Percentiles rank a stretch among this genome's conserved stretches.
phyloP scores from a whole-genome alignment of 176 grass and related monocot species.

The Paspalum notatum region DNA sequence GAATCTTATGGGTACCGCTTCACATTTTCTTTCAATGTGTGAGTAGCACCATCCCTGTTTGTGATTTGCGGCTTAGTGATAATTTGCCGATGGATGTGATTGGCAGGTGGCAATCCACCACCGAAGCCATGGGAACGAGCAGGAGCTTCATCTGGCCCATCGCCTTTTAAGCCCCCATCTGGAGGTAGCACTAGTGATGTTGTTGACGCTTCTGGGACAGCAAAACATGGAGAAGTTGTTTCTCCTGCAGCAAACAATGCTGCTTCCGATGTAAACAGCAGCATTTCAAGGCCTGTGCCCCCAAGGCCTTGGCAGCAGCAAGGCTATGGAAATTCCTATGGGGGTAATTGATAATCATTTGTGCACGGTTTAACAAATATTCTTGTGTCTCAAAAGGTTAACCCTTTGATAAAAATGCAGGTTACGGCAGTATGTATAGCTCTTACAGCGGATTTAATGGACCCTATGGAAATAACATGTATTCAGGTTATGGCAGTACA shows the following conservation, averaged over 20 bases:
- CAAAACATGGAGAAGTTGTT: slow-evolving; percentile 80
- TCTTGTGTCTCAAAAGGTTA: background rate
- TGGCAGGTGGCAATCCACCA: slow-evolving; percentile 60
- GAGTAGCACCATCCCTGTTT: background rate
- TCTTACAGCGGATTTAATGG: slow-evolving; percentile 68
- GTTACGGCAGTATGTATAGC: slow-evolving; percentile 71
- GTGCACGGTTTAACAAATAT: background rate
- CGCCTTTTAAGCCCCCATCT: slow-evolving; percentile 71
- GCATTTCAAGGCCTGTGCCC: slow-evolving; percentile 53
- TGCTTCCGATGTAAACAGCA: slow-evolving; percentile 40
- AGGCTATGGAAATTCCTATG: slow-evolving; percentile 72
- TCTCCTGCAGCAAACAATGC: slow-evolving; percentile 50
- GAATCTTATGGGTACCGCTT: background rate
- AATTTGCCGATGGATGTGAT: slow-evolving; percentile 11
- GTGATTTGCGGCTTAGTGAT: background rate
- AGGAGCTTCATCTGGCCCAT: slow-evolving; percentile 61
- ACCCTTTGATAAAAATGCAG: slow-evolving; percentile 45
- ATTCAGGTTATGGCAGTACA: slow-evolving; percentile 53
- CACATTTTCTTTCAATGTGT: background rate
- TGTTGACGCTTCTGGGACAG: slow-evolving; percentile 85
- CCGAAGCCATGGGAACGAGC: slow-evolving; percentile 80
- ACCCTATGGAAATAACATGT: slow-evolving; percentile 75
- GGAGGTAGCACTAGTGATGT: slow-evolving; percentile 75
- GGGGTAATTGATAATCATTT: slow-evolving; percentile 46
- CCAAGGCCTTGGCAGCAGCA: slow-evolving; percentile 84